A percentile compares a stretch with the other conserved stretches of the same genome.
Conservation (phyloP, 2,329 filamentous ascomycete species). For the Furcasterigmium sp. region DNA sequence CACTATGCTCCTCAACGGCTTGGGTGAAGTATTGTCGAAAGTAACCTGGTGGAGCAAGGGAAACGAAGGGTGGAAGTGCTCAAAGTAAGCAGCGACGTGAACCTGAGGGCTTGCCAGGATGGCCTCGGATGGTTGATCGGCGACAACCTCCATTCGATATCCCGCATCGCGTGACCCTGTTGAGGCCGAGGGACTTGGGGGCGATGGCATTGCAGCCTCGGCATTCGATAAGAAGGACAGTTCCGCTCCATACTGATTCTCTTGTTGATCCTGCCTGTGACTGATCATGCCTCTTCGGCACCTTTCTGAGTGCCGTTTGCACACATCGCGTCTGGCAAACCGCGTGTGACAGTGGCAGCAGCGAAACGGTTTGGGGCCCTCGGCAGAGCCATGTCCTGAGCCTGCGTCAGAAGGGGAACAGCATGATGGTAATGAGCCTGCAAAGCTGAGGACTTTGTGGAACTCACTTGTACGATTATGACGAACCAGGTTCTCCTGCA, state of each 20-base stretch:
- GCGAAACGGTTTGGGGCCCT: constrained; percentile 12
- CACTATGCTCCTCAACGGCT: constrained; percentile 9
- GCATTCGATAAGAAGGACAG: neutral
- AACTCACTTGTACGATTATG: constrained; percentile 15
- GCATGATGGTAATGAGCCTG: neutral
- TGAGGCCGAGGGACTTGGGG: neutral
- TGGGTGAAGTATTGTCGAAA: constrained; percentile 4
- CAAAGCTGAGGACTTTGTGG: too few species aligned
- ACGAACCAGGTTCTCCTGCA: constrained; percentile 15
- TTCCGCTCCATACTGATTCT: neutral
- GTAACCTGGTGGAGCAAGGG: constrained; percentile 15
- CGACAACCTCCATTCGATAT: neutral
- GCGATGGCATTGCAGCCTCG: constrained; percentile 3
- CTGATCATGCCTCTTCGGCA: constrained; percentile 6
- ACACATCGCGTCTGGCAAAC: constrained; percentile 14
- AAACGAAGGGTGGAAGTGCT: constrained; percentile 16
- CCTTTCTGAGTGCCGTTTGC: constrained; percentile 12
- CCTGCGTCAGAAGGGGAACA: constrained; percentile 2
- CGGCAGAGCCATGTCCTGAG: constrained; percentile 12
- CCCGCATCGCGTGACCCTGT: neutral
- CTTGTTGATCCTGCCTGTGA: neutral
- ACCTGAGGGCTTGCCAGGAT: neutral
- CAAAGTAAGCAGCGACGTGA: constrained; percentile 15
- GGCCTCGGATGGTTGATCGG: neutral
- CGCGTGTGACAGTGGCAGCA: constrained; percentile 13